Evolutionary conservation across 2,329 filamentous ascomycete species (phyloP), one percentile per base, ranked within the genome.

Genomic region (Sphaerulina vaccinii): DNA sequence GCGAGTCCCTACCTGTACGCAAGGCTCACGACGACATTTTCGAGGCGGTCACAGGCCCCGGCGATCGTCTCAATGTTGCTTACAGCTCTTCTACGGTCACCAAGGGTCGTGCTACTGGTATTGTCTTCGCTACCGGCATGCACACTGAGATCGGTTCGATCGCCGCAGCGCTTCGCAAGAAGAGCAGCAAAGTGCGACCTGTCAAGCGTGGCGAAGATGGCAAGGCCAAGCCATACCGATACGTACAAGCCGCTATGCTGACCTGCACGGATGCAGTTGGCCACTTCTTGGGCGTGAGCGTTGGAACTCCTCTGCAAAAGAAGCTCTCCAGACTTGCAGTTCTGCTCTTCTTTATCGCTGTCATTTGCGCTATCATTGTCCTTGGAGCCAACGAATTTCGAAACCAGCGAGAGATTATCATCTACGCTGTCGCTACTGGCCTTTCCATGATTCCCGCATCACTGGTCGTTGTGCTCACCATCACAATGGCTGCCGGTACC

Each of bases 301-400:
- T 87, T 49, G 90, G 90, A 43, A 95, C 90, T 1, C 90, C 90
- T 0, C 76, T 96, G 39, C 89, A 95, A 72, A 85, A 86, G 59
- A 92, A 88, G 65, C 78, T 96, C 45, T 89, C 87, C 73, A 90
- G 91, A 70, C 85, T 96, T 64, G 90, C 90, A 22, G 83, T 93
- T 37, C 68, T 89, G 3, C 80, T 95, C 2, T 95, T 95, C 65
- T 83, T 78, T 40, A 80, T 90, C 44, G 90, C 85, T 2, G 79
- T 88, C 10, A 62, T 88, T 21, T 85, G 84, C 55, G 84, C 84
- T 7, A 79, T 88, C 58, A 82, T 88, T 60, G 84, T 87, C 33
- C 77, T 87, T 39, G 84, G 75, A 5, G 81, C 84, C 48, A 87
- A 86, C 68, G 61, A 75, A 1, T 70, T 69, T 58, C 55, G 80